phyloP scores from a whole-genome alignment of 106 monocot species.

The Narthecium ossifragum region DNA sequence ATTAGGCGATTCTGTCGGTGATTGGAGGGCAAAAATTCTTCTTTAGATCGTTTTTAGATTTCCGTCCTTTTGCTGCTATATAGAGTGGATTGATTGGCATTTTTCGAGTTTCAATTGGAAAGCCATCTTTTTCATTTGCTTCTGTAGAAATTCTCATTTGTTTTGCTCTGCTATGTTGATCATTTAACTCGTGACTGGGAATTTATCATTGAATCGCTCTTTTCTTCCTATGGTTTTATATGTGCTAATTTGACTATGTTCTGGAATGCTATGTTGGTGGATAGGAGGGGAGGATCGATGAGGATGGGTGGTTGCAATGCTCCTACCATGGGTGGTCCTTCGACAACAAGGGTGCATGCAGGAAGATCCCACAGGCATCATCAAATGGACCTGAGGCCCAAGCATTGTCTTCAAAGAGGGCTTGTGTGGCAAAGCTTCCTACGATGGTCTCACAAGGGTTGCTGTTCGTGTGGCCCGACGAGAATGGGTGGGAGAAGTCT shows the following conservation, averaged over 20 bases:
- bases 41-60: too few species aligned
- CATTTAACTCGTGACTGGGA: too few species aligned
- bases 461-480: slow-evolving; percentile 98
- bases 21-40: too few species aligned
- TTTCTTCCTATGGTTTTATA: too few species aligned
- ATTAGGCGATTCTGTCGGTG: too few species aligned
- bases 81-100: too few species aligned
- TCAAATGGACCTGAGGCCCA: slow-evolving; percentile 69
- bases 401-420: slow-evolving; percentile 50
- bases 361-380: slow-evolving; percentile 74
- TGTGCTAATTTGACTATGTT: too few species aligned
- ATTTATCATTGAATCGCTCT: too few species aligned
- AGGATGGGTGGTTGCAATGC: slow-evolving; percentile 90
- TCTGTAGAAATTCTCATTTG: not conserved
- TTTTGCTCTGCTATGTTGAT: not conserved
- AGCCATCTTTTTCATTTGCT: slow-evolving; percentile 2
- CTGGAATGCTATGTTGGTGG: too few species aligned
- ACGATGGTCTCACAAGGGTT: slow-evolving; percentile 88
- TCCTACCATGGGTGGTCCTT: slow-evolving; percentile 99
- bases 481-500: slow-evolving; percentile 91
- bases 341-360: slow-evolving; percentile 65
- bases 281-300: slow-evolving; percentile 99
- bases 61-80: too few species aligned
- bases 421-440: slow-evolving; percentile 59
- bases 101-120: too few species aligned